Evolutionary conservation across 129 eudicot genomes (phyloP), one percentile per base, ranked within the genome.

Genomic region (Helichrysum umbraculigerum): DNA sequence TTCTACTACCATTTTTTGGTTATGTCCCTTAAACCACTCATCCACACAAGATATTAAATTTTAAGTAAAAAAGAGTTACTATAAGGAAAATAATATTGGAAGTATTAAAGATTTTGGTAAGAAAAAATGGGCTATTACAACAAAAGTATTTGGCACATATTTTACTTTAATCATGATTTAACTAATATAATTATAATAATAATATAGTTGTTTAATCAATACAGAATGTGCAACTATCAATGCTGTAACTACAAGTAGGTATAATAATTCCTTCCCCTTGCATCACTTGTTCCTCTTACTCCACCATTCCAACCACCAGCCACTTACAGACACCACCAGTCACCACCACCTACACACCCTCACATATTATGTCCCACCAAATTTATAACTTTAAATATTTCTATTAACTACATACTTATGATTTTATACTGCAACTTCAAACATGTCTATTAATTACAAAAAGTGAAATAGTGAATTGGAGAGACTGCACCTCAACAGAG

Each of bases 201-300:
- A 34, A 34, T 34, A 35, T 5, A 9, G 14, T 39, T 39, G 16
- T 66, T 19, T n/a, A 66, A 5, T 39, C 12, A 68, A 35, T 54
- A 68, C 54, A 20, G 20, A 68, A 35, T 68, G 54, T 20, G n/a
- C 30, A 35, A 19, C 72, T 20, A 68, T 68, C 25, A 68, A 68
- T 68, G 72, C 72, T 68, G n/a, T 64, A 75, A 75, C 50, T 17
- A 56, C 60, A 63, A 75, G 28, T 30, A 64, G 51, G 47, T 64
- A 63, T 47, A 44, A 64, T 64, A 64, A 47, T 42, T 44, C 62
- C 47, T 75, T 64, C 50, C 33, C 71, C 20, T 73, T 35, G 14
- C 57, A 9, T 35, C 72, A 63, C 63, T 47, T 42, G 47, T 19
- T 41, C 67, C 57, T 70, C 76, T 52, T 57, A 9, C 47, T 41